These are phyloP conservation scores for Cytospora mali DNA, from an alignment of 2,329 filamentous ascomycete species.

Conservation along the genomic window DNA sequence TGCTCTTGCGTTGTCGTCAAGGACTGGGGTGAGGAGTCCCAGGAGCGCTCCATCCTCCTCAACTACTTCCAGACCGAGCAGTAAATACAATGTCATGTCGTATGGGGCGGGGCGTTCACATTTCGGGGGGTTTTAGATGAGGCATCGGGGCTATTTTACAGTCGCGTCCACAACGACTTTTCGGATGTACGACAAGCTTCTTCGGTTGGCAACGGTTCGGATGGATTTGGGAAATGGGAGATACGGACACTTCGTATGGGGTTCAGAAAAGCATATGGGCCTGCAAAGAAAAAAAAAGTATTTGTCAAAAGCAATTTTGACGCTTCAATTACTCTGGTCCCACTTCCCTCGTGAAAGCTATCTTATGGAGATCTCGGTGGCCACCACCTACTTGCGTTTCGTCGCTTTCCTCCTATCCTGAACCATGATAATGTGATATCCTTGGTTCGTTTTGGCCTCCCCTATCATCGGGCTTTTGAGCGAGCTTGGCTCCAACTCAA, in stretches of 20 bases:
- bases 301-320: conserved; percentile 1
- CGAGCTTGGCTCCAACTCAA: conserved; percentile 67
- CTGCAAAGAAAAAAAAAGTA: conserved; percentile 32
- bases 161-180: conserved; percentile 41
- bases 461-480: conserved; percentile 65
- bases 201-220: conserved; percentile 49
- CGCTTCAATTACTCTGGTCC: neutral
- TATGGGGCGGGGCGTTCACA: conserved; percentile 28
- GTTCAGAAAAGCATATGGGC: conserved; percentile 35
- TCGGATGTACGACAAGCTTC: conserved; percentile 50
- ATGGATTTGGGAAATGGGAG: conserved; percentile 39
- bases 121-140: conserved; percentile 40
- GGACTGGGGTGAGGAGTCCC: conserved; percentile 99
- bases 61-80: conserved; percentile 99
- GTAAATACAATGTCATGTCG: conserved; percentile 51
- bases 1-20: conserved; percentile 99
- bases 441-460: conserved; percentile 73
- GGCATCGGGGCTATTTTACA: conserved; percentile 37
- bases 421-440: conserved; percentile 82
- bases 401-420: conserved; percentile 54
- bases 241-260: conserved; percentile 41
- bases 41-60: conserved; percentile 97
- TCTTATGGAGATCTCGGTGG: neutral
- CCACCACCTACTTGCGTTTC: neutral
- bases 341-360: neutral